These are phyloP conservation scores for Aurantiochytrium sp. DNA, from an alignment of 108 stramenopile genomes.

Conservation along the genomic window DNA sequence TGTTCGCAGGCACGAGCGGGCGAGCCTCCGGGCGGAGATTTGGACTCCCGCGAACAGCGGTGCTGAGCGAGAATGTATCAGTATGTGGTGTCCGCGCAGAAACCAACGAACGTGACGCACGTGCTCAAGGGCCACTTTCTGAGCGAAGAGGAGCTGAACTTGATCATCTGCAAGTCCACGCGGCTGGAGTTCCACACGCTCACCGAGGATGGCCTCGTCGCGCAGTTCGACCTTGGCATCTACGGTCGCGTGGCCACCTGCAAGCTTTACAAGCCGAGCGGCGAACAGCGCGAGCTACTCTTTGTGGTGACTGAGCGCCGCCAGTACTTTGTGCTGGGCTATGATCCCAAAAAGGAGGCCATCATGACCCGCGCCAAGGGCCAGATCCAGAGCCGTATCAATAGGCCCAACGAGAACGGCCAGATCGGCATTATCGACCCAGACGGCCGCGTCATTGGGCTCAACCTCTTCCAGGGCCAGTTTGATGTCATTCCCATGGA, in stretches of 20 bases:
- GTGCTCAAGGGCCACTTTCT: conserved; percentile 39
- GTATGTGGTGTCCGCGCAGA: conserved; percentile 52
- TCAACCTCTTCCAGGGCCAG: conserved; percentile 41
- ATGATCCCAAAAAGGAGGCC: neutral
- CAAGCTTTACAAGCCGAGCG: conserved; percentile 25
- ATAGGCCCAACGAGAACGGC: conserved; percentile 6
- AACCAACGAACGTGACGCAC: conserved; percentile 43
- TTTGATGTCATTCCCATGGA: conserved; percentile 29
- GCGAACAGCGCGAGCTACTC: conserved; percentile 32
- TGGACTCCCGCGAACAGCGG: neutral
- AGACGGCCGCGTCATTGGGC: conserved; percentile 28
- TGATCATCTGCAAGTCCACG: conserved; percentile 40
- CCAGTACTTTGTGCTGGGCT: neutral
- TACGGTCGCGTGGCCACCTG: neutral
- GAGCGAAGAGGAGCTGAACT: conserved; percentile 25
- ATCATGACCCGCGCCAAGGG: conserved; percentile 10
- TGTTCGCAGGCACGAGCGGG: no score
- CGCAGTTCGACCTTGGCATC: conserved; percentile 12
- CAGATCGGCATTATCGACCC: conserved; percentile 38
- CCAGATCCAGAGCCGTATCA: conserved; percentile 17
- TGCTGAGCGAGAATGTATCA: conserved; percentile 7
- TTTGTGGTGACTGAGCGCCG: conserved; percentile 31
- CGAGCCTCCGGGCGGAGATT: no score
- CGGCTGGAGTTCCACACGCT: conserved; percentile 36
- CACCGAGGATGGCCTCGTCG: neutral